Evolutionary conservation across 2,329 filamentous ascomycete species (phyloP).

Genomic region (Colletotrichum sp.): DNA sequence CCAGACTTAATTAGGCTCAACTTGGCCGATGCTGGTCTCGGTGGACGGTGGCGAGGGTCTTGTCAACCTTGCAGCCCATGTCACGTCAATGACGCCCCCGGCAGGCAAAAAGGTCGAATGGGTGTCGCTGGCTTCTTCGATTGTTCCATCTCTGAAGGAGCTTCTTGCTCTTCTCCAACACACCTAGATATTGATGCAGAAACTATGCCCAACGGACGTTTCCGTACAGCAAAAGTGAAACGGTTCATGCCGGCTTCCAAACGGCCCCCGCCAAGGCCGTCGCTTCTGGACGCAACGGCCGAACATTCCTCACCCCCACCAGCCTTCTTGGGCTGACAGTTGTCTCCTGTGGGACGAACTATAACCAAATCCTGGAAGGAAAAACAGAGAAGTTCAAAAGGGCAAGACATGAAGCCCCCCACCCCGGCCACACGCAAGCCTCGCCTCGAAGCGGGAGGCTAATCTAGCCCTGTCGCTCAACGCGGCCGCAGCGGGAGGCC

Average conservation of each 20-base stretch:
- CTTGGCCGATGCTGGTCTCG: not conserved
- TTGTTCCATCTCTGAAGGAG: not conserved
- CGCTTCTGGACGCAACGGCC: not conserved
- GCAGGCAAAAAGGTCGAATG: not conserved
- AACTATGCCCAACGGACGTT: not conserved
- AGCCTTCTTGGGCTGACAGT: conserved; percentile 31
- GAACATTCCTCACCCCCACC: not conserved
- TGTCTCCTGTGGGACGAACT: conserved; percentile 41
- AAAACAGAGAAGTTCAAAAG: not conserved
- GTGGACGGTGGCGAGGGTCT: not conserved
- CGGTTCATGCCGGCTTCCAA: not conserved
- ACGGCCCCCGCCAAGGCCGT: not conserved
- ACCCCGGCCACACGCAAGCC: conserved; percentile 39
- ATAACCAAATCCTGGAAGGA: conserved; percentile 21
- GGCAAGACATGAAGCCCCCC: conserved; percentile 24
- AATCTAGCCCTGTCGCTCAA: not conserved
- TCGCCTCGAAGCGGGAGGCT: conserved; percentile 11
- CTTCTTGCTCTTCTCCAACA: not conserved
- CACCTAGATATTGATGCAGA: not conserved
- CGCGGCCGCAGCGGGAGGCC: not conserved
- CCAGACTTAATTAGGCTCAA: not conserved
- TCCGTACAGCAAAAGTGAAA: not conserved
- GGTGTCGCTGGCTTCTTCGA: not conserved
- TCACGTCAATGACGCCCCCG: not conserved
- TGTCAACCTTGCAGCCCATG: conserved; percentile 7